These are phyloP conservation scores for Carex pumila DNA, from an alignment of 176 grass and related monocot species.

Conservation along the genomic window DNA sequence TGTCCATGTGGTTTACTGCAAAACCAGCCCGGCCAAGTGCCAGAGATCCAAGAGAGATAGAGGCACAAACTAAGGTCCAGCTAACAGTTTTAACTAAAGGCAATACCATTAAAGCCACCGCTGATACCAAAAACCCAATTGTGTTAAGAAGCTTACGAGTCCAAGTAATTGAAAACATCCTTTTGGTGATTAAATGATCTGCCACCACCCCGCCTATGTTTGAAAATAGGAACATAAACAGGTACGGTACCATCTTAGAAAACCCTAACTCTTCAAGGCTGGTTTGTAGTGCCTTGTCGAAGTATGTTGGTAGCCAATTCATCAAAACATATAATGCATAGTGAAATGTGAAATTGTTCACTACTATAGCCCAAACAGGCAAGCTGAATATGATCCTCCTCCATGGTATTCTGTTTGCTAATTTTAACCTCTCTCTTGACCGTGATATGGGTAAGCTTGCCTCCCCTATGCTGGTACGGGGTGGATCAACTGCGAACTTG, in stretches of 20 bases:
- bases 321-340: constrained; percentile 83
- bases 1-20: constrained; percentile 80
- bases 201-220: constrained; percentile 69
- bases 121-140: constrained; percentile 55
- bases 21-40: constrained; percentile 76
- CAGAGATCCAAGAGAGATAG: constrained; percentile 57
- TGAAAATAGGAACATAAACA: constrained; percentile 89
- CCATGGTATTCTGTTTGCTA: constrained; percentile 57
- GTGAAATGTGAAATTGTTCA: constrained; percentile 91
- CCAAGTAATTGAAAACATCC: constrained; percentile 59
- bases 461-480: constrained; percentile 46
- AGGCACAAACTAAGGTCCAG: constrained; percentile 51
- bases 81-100: constrained; percentile 49
- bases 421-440: constrained; percentile 46
- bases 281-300: constrained; percentile 52
- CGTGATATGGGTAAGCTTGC: constrained; percentile 41
- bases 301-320: constrained; percentile 92
- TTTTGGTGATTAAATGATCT: constrained; percentile 70
- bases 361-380: constrained; percentile 72
- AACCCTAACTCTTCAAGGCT: constrained; percentile 91
- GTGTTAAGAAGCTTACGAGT: constrained; percentile 83
- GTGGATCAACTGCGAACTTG: constrained; percentile 59
- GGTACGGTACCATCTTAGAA: constrained; percentile 80
- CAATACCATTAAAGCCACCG: constrained; percentile 63
- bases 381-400: constrained; percentile 67